phyloP scores from a whole-genome alignment of 2,329 filamentous ascomycete genomes.

The Sarocladium strictum region DNA sequence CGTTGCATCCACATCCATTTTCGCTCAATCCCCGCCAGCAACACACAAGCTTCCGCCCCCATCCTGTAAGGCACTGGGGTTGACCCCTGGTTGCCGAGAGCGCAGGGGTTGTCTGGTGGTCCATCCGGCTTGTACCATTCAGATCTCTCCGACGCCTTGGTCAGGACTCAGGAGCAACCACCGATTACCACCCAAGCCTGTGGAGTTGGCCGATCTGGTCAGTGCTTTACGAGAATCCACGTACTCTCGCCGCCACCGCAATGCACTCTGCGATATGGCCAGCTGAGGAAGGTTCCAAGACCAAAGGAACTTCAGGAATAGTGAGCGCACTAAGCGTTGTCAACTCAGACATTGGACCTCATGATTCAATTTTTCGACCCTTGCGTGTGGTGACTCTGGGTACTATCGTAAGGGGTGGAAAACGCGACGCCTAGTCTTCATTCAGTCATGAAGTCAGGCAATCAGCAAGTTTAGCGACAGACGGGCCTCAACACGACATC shows the following conservation, averaged over 20 bases:
- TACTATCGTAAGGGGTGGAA: not conserved
- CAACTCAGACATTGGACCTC: not conserved
- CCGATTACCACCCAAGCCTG: not conserved
- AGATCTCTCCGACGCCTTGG: constrained; percentile 3
- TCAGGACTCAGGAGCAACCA: not conserved
- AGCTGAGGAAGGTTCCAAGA: not conserved
- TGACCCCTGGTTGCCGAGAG: not conserved
- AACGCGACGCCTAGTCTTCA: not conserved
- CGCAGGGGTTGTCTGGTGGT: not conserved
- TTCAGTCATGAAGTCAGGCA: not conserved
- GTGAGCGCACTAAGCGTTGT: not conserved
- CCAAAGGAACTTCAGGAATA: not conserved
- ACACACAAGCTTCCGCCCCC: not conserved
- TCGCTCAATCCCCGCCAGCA: not conserved
- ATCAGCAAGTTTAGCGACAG: not conserved
- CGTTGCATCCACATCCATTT: not conserved
- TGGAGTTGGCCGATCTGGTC: not conserved
- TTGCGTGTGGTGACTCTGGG: not conserved
- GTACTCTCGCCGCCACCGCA: not conserved
- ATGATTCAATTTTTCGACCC: constrained; percentile 1
- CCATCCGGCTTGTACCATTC: not conserved
- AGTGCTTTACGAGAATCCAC: not conserved
- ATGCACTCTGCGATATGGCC: not conserved
- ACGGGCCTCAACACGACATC: not conserved
- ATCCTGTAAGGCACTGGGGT: not conserved